phyloP scores from a whole-genome alignment of 2,329 filamentous ascomycete genomes.

The Mycosphaerella sp. region DNA sequence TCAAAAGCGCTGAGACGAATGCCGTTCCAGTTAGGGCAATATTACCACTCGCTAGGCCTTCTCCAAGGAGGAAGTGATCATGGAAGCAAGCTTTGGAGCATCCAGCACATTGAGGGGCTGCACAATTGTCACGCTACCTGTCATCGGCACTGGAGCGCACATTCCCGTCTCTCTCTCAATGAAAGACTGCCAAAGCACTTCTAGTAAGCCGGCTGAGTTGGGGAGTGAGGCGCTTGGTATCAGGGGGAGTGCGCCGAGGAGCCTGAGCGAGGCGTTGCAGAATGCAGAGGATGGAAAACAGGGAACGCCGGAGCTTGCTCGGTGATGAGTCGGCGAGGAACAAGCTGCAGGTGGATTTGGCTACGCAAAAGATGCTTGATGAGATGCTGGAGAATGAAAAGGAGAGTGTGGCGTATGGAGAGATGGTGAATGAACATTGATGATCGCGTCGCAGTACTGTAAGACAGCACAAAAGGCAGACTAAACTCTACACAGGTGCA shows the following conservation, averaged over 20 bases:
- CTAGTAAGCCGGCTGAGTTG: constrained; percentile 43
- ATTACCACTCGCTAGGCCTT: constrained; percentile 50
- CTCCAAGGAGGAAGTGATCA: constrained; percentile 54
- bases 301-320: not conserved
- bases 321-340: constrained; percentile 10
- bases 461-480: no score
- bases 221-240: constrained; percentile 51
- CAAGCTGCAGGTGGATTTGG: constrained; percentile 47
- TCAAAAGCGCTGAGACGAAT: no score
- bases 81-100: constrained; percentile 52
- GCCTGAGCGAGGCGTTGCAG: constrained; percentile 50
- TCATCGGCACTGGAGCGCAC: constrained; percentile 64
- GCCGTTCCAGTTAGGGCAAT: constrained; percentile 53
- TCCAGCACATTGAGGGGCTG: constrained; percentile 57
- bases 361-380: constrained; percentile 48
- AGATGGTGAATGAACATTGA: constrained; percentile 46
- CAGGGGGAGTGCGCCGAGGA: constrained; percentile 47
- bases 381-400: constrained; percentile 44
- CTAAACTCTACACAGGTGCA: not conserved
- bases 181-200: constrained; percentile 52
- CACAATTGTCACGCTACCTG: constrained; percentile 63
- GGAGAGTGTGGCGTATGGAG: constrained; percentile 57
- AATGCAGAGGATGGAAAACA: constrained; percentile 35
- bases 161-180: constrained; percentile 66
- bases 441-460: no score